These are phyloP conservation scores for Protoeuglena noctilucae DNA, from an alignment of 139 green algal genomes.

Conservation along the genomic window DNA sequence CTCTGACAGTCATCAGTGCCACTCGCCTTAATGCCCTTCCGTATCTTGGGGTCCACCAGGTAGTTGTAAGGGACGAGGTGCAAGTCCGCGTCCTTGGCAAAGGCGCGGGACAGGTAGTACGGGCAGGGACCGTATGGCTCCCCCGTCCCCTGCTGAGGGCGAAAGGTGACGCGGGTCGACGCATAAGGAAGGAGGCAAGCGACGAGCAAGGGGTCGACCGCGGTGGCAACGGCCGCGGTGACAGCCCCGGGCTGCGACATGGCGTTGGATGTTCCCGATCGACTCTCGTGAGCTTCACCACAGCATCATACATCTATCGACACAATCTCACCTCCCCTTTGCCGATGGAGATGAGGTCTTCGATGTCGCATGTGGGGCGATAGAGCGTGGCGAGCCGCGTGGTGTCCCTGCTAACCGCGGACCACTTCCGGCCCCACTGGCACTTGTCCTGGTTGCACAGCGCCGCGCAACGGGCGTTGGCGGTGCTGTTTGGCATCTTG, in stretches of 20 bases:
- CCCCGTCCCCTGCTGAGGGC: no score
- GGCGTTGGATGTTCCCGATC: no score
- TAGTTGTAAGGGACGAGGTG: conserved; percentile 97
- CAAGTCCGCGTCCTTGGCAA: conserved; percentile 55
- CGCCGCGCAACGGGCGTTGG: conserved; percentile 22
- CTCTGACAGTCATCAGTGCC: no score
- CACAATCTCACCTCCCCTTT: not conserved
- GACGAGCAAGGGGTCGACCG: no score
- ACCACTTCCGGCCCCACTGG: conserved; percentile 42
- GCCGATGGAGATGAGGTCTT: conserved; percentile 66
- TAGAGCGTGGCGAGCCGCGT: no score
- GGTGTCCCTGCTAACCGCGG: no score
- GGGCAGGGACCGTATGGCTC: conserved; percentile 56
- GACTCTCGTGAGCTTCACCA: no score
- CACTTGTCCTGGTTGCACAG: not conserved
- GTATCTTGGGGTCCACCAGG: conserved; percentile 34
- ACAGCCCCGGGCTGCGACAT: no score
- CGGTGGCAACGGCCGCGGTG: no score
- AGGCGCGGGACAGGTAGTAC: conserved; percentile 49
- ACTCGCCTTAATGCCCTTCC: not conserved
- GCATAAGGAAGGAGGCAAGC: no score
- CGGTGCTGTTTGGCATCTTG: conserved; percentile 17
- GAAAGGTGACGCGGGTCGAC: no score
- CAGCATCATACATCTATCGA: not conserved
- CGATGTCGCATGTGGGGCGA: no score